Percentiles rank a stretch among this genome's conserved stretches.
These are phyloP conservation scores for Penicillium sp. DNA, from an alignment of 2,329 filamentous ascomycete species.

Conservation along the genomic window DNA sequence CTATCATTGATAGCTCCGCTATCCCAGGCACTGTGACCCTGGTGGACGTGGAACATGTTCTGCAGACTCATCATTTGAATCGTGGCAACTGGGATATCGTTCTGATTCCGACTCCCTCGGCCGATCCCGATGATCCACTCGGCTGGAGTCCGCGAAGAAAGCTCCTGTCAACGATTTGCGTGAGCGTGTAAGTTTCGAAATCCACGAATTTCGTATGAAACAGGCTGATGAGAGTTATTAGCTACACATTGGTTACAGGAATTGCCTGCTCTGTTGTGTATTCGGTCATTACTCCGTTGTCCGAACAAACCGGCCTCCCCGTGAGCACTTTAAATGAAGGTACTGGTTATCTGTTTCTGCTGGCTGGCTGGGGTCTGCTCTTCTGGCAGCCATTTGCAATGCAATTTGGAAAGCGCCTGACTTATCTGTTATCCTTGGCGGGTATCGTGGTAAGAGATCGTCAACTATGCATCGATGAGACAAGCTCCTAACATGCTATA, in stretches of 20 bases:
- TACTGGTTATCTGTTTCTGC: constrained; percentile 39
- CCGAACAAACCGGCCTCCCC: constrained; percentile 33
- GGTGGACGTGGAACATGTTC: constrained; percentile 37
- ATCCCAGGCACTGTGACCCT: constrained; percentile 44
- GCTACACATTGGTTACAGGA: constrained; percentile 37
- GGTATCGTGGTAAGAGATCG: constrained; percentile 28
- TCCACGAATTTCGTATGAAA: too few species aligned
- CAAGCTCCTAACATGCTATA: constrained; percentile 7
- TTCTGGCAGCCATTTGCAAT: constrained; percentile 47
- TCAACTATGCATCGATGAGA: not conserved
- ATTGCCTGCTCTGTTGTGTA: constrained; percentile 38
- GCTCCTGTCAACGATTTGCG: constrained; percentile 38
- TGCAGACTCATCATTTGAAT: constrained; percentile 29
- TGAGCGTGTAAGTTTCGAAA: constrained; percentile 37
- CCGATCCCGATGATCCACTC: constrained; percentile 45
- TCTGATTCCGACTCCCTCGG: constrained; percentile 41
- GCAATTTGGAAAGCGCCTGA: constrained; percentile 40
- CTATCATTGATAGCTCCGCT: constrained; percentile 23
- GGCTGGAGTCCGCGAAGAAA: constrained; percentile 45
- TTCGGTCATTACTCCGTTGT: constrained; percentile 36
- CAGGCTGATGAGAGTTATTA: too few species aligned
- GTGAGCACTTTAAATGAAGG: constrained; percentile 35
- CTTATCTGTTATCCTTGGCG: constrained; percentile 31
- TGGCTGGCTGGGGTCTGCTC: constrained; percentile 43
- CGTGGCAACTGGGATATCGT: constrained; percentile 36